Base-by-base conservation (phyloP, 768 basidiomycete genomes). In the Boletus barrowsii region DNA sequence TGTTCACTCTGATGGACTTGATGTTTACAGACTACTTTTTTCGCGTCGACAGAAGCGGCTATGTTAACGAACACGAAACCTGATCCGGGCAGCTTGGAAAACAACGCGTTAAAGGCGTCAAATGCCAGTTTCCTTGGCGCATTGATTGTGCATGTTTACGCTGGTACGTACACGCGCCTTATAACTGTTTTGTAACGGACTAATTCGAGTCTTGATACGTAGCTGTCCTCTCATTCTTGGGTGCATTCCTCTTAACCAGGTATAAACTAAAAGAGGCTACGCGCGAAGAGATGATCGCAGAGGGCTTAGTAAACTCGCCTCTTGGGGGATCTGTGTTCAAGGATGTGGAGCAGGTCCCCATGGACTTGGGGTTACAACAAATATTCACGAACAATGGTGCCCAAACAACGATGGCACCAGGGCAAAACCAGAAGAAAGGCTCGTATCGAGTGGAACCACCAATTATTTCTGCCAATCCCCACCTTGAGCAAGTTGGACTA, bases 251-350 rank as follows among this genome's bases (percentile, higher is more conserved):
- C 56, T 72, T 84, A 29, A 73, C 83, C 40, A 71, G 77, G 36
- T 83, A 82, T 69, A 81, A 79, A 54, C 68, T 84, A 5, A 72
- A 75, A 50, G 79, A 79, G 58, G 84, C 83, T 7, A 77, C 73
- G 26, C 72, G 71, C 3, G 78, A 81, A 46, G 77, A 81, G 59
- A 58, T 64, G 55, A 68, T 79, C 54, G 72, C 64, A 24, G 72
- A 76, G 50, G 65, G 64, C 18, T 56, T 68, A n/a, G 62, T 56
- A n/a, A 42, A 47, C 43, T 74, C 68, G 14, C 69, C 65, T 10
- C 51, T 61, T 18, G 10, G 20, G 9, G 55, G 57, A 32, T 46
- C 59, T 36, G 1, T 51, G 10, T 26, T 47, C 52, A 51, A 46
- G 14, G 64, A 61, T 15, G 9, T 63, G 6, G 62, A 64, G 36